Evolutionary conservation across 148 eudicot species (phyloP).

Genomic region (Talinum fruticosum): DNA sequence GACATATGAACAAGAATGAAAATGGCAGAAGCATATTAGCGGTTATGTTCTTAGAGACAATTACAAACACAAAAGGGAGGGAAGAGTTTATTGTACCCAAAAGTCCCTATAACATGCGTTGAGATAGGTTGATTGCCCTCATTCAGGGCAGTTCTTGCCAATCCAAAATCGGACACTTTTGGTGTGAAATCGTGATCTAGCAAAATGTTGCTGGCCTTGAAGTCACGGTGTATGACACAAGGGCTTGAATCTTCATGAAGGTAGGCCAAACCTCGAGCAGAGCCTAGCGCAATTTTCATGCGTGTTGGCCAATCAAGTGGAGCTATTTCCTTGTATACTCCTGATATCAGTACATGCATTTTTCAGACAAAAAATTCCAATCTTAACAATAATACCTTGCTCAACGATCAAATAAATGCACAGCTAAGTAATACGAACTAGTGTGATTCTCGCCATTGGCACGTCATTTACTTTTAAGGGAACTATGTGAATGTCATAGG

Average conservation of each 20-base stretch:
- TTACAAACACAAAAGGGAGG: background rate
- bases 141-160: constrained; percentile 75
- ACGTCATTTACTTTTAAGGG: background rate
- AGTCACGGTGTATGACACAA: constrained; percentile 95
- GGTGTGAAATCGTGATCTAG: constrained; percentile 88
- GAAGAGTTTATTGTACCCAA: constrained; percentile 64
- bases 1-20: background rate
- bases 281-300: constrained; percentile 87
- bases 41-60: background rate
- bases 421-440: background rate
- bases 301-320: constrained; percentile 87
- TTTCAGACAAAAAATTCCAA: background rate
- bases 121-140: constrained; percentile 70
- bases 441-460: background rate
- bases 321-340: constrained; percentile 57
- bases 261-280: constrained; percentile 95
- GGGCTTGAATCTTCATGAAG: constrained; percentile 98
- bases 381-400: constrained; percentile 1
- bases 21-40: background rate
- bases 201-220: constrained; percentile 95
- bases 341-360: constrained; percentile 26
- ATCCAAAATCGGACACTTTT: constrained; percentile 94
- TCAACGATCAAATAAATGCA: background rate
- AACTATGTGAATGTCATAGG: background rate
- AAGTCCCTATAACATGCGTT: constrained; percentile 96